phyloP scores from a whole-genome alignment of 2,329 filamentous ascomycete genomes.

The Aspergillus sp. region DNA sequence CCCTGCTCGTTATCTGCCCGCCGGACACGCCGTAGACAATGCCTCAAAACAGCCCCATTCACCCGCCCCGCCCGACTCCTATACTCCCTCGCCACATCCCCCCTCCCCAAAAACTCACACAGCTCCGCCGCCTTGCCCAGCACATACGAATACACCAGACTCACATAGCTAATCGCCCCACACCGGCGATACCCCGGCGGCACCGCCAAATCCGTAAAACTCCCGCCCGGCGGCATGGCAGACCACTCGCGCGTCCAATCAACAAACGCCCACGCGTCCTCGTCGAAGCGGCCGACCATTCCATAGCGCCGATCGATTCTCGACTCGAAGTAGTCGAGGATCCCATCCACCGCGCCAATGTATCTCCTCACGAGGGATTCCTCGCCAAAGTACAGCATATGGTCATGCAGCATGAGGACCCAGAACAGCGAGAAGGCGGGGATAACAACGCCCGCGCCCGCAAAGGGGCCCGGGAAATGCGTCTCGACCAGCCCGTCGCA shows the following conservation, averaged over 20 bases:
- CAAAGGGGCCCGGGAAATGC: conserved; percentile 10
- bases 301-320: neutral
- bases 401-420: conserved; percentile 15
- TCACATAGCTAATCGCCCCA: neutral
- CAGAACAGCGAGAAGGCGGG: conserved; percentile 15
- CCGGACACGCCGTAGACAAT: neutral
- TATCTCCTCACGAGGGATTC: neutral
- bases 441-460: neutral
- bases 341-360: conserved; percentile 6
- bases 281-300: neutral
- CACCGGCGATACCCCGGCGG: conserved; percentile 12
- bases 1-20: no score
- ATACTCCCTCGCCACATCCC: conserved; percentile 2
- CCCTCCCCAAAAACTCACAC: neutral
- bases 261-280: conserved; percentile 12
- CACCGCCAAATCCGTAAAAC: conserved; percentile 4
- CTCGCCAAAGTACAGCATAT: conserved; percentile 11
- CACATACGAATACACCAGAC: conserved; percentile 11
- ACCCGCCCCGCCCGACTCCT: neutral
- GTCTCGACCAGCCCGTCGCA: conserved; percentile 11
- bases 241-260: conserved; percentile 16
- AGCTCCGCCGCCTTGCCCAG: conserved; percentile 9
- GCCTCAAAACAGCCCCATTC: neutral
- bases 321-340: conserved; percentile 9
- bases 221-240: neutral